Conservation (phyloP, 1,139 yeast species). For the Pneumocystis sp. region DNA sequence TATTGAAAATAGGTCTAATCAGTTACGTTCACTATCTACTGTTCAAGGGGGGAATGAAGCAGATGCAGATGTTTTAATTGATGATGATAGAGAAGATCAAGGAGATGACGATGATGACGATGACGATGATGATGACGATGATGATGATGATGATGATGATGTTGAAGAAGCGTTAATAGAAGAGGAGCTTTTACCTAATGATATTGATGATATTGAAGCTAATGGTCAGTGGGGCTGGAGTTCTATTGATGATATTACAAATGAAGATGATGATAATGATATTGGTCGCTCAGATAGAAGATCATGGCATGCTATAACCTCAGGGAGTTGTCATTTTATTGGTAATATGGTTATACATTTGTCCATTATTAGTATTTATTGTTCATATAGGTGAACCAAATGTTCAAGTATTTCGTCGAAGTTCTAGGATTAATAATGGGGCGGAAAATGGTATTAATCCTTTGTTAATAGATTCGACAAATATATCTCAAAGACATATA, state of each 20-base stretch:
- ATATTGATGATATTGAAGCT: not conserved
- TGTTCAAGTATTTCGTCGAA: not conserved
- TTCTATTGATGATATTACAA: not conserved
- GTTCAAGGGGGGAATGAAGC: conserved; percentile 24
- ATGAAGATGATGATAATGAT: not conserved
- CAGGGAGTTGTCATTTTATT: not conserved
- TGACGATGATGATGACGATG: conserved; percentile 11
- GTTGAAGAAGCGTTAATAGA: conserved; percentile 13
- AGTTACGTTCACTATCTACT: not conserved
- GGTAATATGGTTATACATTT: not conserved
- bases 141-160: conserved; percentile 14
- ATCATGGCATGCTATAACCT: conserved; percentile 1
- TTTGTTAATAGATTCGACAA: not conserved
- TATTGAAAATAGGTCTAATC: not conserved
- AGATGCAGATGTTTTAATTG: conserved; percentile 18
- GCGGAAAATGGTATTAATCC: not conserved
- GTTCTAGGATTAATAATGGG: not conserved
- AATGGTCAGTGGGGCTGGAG: conserved; percentile 2
- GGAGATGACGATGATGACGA: conserved; percentile 10
- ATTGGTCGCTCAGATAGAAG: not conserved
- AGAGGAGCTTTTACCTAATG: conserved; percentile 12
- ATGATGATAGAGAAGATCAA: conserved; percentile 17
- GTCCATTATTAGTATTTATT: not conserved
- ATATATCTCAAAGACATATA: not conserved
- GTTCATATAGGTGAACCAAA: not conserved